A percentile compares a stretch with the other conserved stretches of the same genome.
Conservation (phyloP, 225 moss, liverwort and hornwort species). For the Bryoerythrophyllum caledonicum region DNA sequence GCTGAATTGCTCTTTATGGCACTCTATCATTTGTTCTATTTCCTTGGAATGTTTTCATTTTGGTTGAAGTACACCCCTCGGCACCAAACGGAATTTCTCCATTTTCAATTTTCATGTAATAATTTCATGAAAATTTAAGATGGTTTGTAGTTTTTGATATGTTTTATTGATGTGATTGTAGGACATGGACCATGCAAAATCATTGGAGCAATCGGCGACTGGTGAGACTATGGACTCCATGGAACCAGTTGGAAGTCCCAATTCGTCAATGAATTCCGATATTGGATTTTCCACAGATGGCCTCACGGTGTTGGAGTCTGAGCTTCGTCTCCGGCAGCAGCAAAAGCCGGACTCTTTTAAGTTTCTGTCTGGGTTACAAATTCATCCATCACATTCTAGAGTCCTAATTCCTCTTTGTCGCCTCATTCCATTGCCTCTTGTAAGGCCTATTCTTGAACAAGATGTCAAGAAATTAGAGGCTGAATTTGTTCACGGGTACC, state of each 20-base stretch:
- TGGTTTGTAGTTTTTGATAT: background rate
- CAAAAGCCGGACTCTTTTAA: background rate
- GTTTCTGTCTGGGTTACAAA: background rate
- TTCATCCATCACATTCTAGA: background rate
- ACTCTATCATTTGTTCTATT: too few relatives aligned
- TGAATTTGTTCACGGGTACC: too few relatives aligned
- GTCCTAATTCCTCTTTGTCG: background rate
- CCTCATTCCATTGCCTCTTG: too few relatives aligned
- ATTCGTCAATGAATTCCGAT: background rate
- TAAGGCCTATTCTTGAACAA: too few relatives aligned
- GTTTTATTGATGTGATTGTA: background rate
- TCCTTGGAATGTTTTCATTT: background rate
- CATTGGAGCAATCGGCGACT: background rate
- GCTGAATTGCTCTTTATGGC: too few relatives aligned
- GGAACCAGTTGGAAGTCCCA: background rate
- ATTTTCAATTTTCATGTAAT: background rate
- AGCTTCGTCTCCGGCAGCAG: background rate
- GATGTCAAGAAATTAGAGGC: too few relatives aligned
- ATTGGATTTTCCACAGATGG: background rate
- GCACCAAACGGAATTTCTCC: background rate
- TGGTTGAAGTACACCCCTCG: background rate
- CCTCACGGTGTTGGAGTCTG: background rate
- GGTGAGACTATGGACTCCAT: background rate
- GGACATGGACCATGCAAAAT: background rate
- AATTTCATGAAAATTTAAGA: too few relatives aligned